Evolutionary conservation across 1,284 basidiomycete genomes (phyloP).

Genomic region (Schizophyllum commune): DNA sequence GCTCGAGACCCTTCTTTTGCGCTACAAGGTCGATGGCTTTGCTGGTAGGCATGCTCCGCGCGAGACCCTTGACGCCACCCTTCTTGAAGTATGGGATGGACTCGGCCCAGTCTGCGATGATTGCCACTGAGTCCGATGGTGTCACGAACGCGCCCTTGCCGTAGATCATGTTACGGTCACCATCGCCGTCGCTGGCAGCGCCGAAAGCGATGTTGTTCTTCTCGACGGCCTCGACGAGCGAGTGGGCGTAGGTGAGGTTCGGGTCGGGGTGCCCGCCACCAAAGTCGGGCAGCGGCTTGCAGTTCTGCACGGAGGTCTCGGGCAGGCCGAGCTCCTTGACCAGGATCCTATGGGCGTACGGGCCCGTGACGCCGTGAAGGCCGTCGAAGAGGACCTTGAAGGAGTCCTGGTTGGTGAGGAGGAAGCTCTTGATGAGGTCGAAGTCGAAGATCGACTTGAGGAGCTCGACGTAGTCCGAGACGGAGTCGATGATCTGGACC

Average conservation of each 20-base stretch:
- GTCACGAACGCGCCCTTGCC: slow-evolving; percentile 97
- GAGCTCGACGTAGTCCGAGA: slow-evolving; percentile 82
- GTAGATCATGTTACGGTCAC: slow-evolving; percentile 99
- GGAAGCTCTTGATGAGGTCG: slow-evolving; percentile 84
- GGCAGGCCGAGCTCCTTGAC: slow-evolving; percentile 80
- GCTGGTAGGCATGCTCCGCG: slow-evolving; percentile 94
- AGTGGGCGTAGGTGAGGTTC: slow-evolving; percentile 96
- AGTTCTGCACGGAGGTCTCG: slow-evolving; percentile 84
- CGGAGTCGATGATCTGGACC: slow-evolving; percentile 92
- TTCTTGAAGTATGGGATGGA: slow-evolving; percentile 94
- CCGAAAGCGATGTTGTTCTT: slow-evolving; percentile 85
- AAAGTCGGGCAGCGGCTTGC: slow-evolving; percentile 88
- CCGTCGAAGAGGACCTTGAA: slow-evolving; percentile 96
- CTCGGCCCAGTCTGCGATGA: slow-evolving; percentile 97
- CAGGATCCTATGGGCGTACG: slow-evolving; percentile 89
- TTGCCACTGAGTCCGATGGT: slow-evolving; percentile 94
- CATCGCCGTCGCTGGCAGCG: slow-evolving; percentile 95
- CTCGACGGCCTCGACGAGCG: slow-evolving; percentile 91
- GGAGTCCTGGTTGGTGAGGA: slow-evolving; percentile 56
- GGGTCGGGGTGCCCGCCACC: slow-evolving; percentile 97
- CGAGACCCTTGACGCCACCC: slow-evolving; percentile 89
- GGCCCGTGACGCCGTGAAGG: slow-evolving; percentile 94
- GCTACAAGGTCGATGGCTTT: slow-evolving; percentile 97
- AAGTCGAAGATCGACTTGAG: slow-evolving; percentile 95
- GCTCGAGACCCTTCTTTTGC: slow-evolving; percentile 88